These are phyloP conservation scores for Aspergillus indologenus DNA, from an alignment of 495 filamentous ascomycete species.

Conservation along the genomic window DNA sequence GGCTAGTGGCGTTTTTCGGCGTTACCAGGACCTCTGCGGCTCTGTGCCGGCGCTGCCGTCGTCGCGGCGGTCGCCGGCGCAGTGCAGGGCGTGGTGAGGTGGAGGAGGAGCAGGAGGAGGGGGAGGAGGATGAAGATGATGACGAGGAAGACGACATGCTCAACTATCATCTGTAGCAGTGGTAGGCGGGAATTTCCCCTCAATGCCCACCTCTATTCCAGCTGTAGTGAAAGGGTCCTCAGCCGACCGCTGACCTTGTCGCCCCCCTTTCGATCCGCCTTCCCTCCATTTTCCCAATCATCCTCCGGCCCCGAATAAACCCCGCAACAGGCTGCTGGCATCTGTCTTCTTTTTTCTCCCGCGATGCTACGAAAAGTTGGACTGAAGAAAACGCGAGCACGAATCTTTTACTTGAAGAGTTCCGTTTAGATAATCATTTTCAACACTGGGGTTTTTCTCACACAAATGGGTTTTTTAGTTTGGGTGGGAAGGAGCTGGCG, in stretches of 20 bases:
- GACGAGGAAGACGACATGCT: conserved; percentile 36
- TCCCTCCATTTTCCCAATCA: conserved; percentile 5
- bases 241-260: conserved; percentile 14
- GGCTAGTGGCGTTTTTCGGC: conserved; percentile 42
- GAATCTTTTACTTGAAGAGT: too few relatives aligned
- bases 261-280: conserved; percentile 4
- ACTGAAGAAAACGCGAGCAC: too few relatives aligned
- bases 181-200: conserved; percentile 17
- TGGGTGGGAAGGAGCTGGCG: not conserved
- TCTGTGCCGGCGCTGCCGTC: conserved; percentile 26
- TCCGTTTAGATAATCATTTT: not conserved
- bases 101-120: conserved; percentile 53
- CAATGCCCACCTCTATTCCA: conserved; percentile 25
- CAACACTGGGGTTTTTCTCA: conserved; percentile 4
- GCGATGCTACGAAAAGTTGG: not conserved
- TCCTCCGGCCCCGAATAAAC: not conserved
- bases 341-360: not conserved
- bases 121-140: conserved; percentile 46
- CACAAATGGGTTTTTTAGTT: not conserved
- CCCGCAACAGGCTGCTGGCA: not conserved
- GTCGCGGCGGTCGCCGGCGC: conserved; percentile 25
- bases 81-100: conserved; percentile 41
- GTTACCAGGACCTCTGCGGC: conserved; percentile 43
- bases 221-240: conserved; percentile 19
- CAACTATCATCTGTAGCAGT: conserved; percentile 22